Base-by-base conservation (phyloP, 257 asterid species). In the Phtheirospermum japonicum region DNA sequence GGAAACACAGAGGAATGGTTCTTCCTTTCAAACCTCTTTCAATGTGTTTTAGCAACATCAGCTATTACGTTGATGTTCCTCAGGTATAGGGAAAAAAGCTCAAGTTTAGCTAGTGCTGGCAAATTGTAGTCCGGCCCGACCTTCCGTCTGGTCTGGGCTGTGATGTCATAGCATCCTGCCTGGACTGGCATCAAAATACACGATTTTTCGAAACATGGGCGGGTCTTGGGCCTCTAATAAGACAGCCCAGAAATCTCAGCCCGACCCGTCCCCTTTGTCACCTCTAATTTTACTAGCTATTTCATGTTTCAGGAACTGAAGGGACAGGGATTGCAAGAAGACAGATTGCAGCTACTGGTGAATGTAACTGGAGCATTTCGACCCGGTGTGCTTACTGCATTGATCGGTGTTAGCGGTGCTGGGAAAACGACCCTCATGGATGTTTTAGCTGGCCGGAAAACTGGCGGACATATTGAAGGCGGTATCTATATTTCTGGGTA, bases 391-490 rank as follows among this genome's bases (percentile, higher is more conserved):
- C 84, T 90, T 67, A 90, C 98, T 34, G 98, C 98, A 49, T 74
- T 90, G 60, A 81, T 90, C 55, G 98, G 98, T 23, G 96, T 90
- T 9, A 90, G 96, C 56, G 98, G 98, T 33, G 98, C 98, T 61
- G 98, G 95, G n/a, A 90, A 90, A 79, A 90, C 96, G 28, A 90
- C 98, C 60, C 85, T 90, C 51, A 83, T 90, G 98, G 98, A 90
- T 73, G 98, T 88, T 57, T 82, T 90, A 66, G 90, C 98, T n/a
- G 96, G 95, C 53, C 66, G 98, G 69, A 90, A 90, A 79, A 90
- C 96, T 0, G 96, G 96, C 0, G 98, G 98, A 28, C 79, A 83
- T 64, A 83, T 88, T 12, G 76, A 81, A 76, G 98, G 98, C 61
- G 68, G 50, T 7, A 79, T 85, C 60, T 77, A 74, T 26, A 81